Evolutionary conservation across 805 yeast species (phyloP).

Genomic region (Hagleromyces aurorensis): DNA sequence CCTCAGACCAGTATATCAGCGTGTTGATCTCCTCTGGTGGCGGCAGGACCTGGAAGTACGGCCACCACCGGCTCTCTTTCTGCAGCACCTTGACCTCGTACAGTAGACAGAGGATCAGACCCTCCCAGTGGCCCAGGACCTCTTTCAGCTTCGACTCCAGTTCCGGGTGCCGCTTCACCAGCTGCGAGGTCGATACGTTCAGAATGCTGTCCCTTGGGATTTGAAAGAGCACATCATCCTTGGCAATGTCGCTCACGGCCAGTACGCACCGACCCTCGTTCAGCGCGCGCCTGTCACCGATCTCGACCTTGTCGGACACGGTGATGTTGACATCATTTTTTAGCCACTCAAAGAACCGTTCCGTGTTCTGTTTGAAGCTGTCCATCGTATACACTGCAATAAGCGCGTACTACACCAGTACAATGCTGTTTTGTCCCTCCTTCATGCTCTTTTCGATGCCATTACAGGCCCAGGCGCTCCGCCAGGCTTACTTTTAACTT

Average conservation of each 20-base stretch:
- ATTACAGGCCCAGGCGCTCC: too few relatives aligned
- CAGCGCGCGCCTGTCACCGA: conserved; percentile 50
- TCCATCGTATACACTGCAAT: conserved; percentile 9
- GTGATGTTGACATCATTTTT: conserved; percentile 31
- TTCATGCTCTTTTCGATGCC: too few relatives aligned
- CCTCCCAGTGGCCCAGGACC: conserved; percentile 63
- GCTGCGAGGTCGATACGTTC: conserved; percentile 49
- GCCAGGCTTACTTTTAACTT: too few relatives aligned
- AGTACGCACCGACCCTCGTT: conserved; percentile 74
- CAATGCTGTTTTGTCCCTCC: too few relatives aligned
- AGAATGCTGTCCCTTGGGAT: conserved; percentile 56
- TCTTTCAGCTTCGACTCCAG: conserved; percentile 31
- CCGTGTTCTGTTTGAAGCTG: conserved; percentile 30
- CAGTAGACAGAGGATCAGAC: conserved; percentile 58
- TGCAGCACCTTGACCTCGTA: conserved; percentile 47
- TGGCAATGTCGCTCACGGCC: conserved; percentile 51
- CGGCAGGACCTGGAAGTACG: conserved; percentile 71
- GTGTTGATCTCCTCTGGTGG: conserved; percentile 41
- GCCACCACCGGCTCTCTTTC: conserved; percentile 50
- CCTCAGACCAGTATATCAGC: conserved; percentile 71
- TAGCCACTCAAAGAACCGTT: conserved; percentile 41
- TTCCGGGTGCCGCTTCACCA: conserved; percentile 31
- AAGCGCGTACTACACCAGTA: too few relatives aligned
- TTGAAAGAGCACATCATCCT: conserved; percentile 59
- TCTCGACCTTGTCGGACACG: conserved; percentile 47